phyloP scores from a whole-genome alignment of 257 asterid genomes.

The Solanum okadae region DNA sequence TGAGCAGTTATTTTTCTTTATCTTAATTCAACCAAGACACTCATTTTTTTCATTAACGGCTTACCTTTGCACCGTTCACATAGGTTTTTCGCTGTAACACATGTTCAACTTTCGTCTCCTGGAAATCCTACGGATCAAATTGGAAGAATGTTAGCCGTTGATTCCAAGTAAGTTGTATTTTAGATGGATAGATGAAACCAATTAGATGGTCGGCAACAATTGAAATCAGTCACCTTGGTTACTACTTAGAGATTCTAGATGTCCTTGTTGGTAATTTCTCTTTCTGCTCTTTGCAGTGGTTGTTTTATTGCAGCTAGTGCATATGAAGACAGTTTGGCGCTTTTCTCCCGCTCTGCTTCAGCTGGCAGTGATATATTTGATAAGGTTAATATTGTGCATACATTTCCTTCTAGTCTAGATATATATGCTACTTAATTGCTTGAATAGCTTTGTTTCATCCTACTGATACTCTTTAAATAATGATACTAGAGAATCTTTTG shows the following conservation, averaged over 20 bases:
- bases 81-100: slow-evolving; percentile 72
- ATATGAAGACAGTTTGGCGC: slow-evolving; percentile 71
- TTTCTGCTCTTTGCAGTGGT: slow-evolving; percentile 69
- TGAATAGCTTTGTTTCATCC: neutral
- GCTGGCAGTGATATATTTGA: slow-evolving; percentile 60
- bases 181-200: slow-evolving; percentile 2
- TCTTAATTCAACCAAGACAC: neutral
- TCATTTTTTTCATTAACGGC: neutral
- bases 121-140: slow-evolving; percentile 74
- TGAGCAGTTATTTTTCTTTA: neutral
- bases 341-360: slow-evolving; percentile 60
- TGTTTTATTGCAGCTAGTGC: slow-evolving; percentile 93
- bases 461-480: slow-evolving; percentile 14
- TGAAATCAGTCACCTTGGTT: slow-evolving; percentile 14
- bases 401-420: neutral
- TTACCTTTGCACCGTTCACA: slow-evolving; percentile 3
- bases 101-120: slow-evolving; percentile 62
- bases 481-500: slow-evolving; percentile 48
- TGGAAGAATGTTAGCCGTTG: slow-evolving; percentile 93
- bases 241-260: slow-evolving; percentile 27
- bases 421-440: neutral
- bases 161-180: slow-evolving; percentile 54
- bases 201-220: slow-evolving; percentile 1
- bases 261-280: slow-evolving; percentile 28
- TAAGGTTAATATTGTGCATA: slow-evolving; percentile 41